Percentiles rank a stretch among this genome's conserved stretches.
These are phyloP conservation scores for Neocucurbitaria cava DNA, from an alignment of 2,329 filamentous ascomycete species.

Conservation along the genomic window DNA sequence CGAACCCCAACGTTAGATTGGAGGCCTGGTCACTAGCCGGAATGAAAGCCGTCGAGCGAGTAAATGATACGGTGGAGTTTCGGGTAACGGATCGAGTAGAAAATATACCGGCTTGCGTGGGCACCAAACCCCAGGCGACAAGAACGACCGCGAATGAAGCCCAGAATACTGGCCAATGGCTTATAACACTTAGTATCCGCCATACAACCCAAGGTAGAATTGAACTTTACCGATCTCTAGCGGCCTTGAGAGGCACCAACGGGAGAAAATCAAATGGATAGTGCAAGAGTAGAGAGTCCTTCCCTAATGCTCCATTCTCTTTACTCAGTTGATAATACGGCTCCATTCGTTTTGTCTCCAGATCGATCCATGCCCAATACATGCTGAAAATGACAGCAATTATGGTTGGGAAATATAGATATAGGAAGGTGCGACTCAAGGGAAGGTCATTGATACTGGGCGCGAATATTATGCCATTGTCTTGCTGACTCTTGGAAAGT, in stretches of 20 bases:
- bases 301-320: conserved; percentile 50
- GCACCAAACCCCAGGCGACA: conserved; percentile 63
- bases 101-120: conserved; percentile 63
- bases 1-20: conserved; percentile 46
- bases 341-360: conserved; percentile 66
- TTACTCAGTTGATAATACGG: conserved; percentile 66
- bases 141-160: conserved; percentile 58
- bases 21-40: conserved; percentile 38
- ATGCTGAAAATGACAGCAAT: conserved; percentile 64
- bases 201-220: too few relatives aligned
- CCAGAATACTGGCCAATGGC: conserved; percentile 63
- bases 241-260: conserved; percentile 52
- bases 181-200: conserved; percentile 26
- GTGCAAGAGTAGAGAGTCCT: conserved; percentile 58
- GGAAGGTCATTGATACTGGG: conserved; percentile 49
- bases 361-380: conserved; percentile 66
- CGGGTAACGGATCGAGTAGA: conserved; percentile 43
- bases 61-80: conserved; percentile 6
- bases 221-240: conserved; percentile 40
- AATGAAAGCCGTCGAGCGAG: conserved; percentile 29
- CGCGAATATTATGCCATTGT: conserved; percentile 55
- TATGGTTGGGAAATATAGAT: conserved; percentile 58
- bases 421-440: conserved; percentile 54
- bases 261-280: conserved; percentile 62
- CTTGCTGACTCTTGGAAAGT: conserved; percentile 46